These are phyloP conservation scores for Microdochium nivale DNA, from an alignment of 2,329 filamentous ascomycete genomes.

Conservation along the genomic window DNA sequence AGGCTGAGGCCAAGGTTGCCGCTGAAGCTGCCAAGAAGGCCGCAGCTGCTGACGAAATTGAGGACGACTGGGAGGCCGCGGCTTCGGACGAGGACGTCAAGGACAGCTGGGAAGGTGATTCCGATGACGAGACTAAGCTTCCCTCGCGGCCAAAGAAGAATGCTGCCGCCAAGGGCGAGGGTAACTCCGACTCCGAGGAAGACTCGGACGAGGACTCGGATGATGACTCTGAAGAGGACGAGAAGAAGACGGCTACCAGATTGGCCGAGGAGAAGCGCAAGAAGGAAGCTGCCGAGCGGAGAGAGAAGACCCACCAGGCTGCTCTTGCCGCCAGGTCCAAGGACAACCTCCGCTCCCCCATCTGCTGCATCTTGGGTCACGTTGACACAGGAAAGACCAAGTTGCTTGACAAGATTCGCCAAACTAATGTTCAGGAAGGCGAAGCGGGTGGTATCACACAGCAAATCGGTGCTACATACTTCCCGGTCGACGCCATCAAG, in stretches of 20 bases:
- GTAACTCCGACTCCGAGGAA: constrained; percentile 21
- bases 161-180: constrained; percentile 8
- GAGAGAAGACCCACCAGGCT: constrained; percentile 84
- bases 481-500: constrained; percentile 86
- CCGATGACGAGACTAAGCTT: constrained; percentile 52
- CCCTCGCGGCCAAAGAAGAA: constrained; percentile 22
- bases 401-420: constrained; percentile 93
- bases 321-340: constrained; percentile 85
- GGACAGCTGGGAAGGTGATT: constrained; percentile 90
- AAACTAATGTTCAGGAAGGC: constrained; percentile 97
- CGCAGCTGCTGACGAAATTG: constrained; percentile 49
- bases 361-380: constrained; percentile 99
- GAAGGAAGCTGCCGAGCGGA: constrained; percentile 78
- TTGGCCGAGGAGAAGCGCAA: constrained; percentile 70
- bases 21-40: constrained; percentile 46
- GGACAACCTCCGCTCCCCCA: constrained; percentile 91
- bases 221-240: constrained; percentile 59
- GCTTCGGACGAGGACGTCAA: constrained; percentile 74
- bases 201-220: constrained; percentile 52
- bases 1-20: constrained; percentile 47
- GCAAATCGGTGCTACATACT: constrained; percentile 98
- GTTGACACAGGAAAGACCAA: constrained; percentile 99
- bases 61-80: constrained; percentile 84
- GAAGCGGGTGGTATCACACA: constrained; percentile 99
- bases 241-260: constrained; percentile 65